A percentile compares a stretch with the other conserved stretches of the same genome.
Conservation (phyloP, 352 stramenopile genomes). For the Aphanomyces stellatus region DNA sequence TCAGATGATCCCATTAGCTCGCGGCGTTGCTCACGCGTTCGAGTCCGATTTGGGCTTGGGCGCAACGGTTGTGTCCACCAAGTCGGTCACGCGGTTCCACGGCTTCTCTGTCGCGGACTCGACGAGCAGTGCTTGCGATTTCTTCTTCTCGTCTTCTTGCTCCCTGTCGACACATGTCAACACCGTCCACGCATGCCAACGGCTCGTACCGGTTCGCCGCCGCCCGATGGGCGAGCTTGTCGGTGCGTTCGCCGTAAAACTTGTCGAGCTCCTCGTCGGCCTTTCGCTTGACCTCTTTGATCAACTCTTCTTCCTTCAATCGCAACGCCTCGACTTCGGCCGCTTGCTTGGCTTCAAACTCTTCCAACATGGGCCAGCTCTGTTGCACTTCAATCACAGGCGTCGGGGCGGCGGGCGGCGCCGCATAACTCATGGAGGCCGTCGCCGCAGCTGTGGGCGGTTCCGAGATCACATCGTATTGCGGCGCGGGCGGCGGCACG, state of each 20-base stretch:
- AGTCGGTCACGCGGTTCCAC: slow-evolving; percentile 18
- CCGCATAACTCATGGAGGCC: not conserved
- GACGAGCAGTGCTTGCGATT: slow-evolving; percentile 1
- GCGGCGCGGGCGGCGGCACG: too few relatives aligned
- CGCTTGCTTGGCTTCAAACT: slow-evolving; percentile 11
- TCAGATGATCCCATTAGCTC: not conserved
- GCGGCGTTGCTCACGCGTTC: not conserved
- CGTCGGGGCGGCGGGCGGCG: not conserved
- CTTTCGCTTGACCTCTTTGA: slow-evolving; percentile 2
- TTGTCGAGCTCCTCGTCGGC: slow-evolving; percentile 15
- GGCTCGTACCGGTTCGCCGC: slow-evolving; percentile 11
- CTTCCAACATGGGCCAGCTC: slow-evolving; percentile 14
- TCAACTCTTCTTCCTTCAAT: slow-evolving; percentile 6
- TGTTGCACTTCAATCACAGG: not conserved
- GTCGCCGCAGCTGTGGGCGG: not conserved
- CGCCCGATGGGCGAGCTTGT: slow-evolving; percentile 16
- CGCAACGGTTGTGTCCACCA: slow-evolving; percentile 8
- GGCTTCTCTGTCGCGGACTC: not conserved
- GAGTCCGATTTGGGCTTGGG: slow-evolving; percentile 3
- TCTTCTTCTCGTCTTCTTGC: slow-evolving; percentile 16
- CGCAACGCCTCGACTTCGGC: slow-evolving; percentile 12
- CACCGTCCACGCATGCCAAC: too few relatives aligned
- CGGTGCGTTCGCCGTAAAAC: slow-evolving; percentile 14
- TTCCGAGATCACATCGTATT: too few relatives aligned
- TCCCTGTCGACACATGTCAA: too few relatives aligned